Conservation (phyloP, 352 stramenopile genomes). For the Phytophthora foliorum region DNA sequence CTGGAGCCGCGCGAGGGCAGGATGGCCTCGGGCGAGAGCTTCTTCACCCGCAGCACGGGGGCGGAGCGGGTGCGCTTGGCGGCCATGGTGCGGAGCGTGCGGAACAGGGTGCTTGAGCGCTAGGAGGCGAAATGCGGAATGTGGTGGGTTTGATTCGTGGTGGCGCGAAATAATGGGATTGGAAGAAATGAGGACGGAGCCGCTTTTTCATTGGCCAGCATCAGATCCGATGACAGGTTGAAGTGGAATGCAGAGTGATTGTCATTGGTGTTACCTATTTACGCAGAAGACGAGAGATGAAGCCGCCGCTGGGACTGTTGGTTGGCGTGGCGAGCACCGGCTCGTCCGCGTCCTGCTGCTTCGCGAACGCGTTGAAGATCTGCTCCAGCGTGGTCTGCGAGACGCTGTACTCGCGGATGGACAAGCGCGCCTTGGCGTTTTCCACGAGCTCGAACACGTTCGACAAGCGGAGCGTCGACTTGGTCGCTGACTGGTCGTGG, state of each 20-base stretch:
- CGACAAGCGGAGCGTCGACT: slow-evolving; percentile 50
- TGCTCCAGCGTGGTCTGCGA: slow-evolving; percentile 93
- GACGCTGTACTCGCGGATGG: slow-evolving; percentile 88
- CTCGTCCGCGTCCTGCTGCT: slow-evolving; percentile 70
- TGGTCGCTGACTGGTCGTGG: slow-evolving; percentile 19
- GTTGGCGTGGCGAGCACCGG: slow-evolving; percentile 19
- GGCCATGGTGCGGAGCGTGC: slow-evolving; percentile 14
- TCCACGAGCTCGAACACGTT: slow-evolving; percentile 85
- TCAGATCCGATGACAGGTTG: background rate
- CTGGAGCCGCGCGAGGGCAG: slow-evolving; percentile 80
- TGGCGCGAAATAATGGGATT: slow-evolving; percentile 20
- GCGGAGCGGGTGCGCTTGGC: slow-evolving; percentile 42
- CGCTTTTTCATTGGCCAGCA: slow-evolving; percentile 20
- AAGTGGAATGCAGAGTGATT: slow-evolving; percentile 2
- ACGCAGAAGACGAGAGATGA: slow-evolving; percentile 22
- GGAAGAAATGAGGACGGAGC: slow-evolving; percentile 13
- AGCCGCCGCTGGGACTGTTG: slow-evolving; percentile 13
- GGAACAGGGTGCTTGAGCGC: background rate
- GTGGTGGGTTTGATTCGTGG: background rate
- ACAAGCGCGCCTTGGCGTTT: slow-evolving; percentile 39
- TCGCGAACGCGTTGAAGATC: slow-evolving; percentile 93
- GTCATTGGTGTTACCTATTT: slow-evolving; percentile 6
- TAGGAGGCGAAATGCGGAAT: slow-evolving; percentile 4
- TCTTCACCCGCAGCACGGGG: slow-evolving; percentile 84
- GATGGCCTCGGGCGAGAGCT: slow-evolving; percentile 84